Percentiles rank a stretch among this genome's conserved stretches.
Conservation (phyloP, 768 basidiomycete species). For the Agaricus sinodeliciosus region DNA sequence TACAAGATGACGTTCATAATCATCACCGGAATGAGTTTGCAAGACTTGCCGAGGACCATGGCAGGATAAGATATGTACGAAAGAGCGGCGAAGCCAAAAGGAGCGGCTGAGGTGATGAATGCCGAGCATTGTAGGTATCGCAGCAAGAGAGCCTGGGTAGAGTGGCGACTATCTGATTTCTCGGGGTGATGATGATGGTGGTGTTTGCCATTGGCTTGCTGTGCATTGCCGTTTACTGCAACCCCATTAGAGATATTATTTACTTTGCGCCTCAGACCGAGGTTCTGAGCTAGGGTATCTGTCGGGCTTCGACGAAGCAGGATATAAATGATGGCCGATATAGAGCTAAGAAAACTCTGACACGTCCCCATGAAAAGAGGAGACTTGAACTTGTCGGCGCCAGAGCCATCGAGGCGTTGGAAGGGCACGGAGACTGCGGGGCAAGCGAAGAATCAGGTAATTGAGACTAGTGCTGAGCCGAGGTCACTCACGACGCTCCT, state of each 20-base stretch:
- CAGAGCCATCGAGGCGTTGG: slow-evolving; percentile 53
- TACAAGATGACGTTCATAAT: slow-evolving; percentile 96
- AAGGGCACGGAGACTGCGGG: slow-evolving; percentile 77
- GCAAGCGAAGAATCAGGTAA: not conserved
- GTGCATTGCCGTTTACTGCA: slow-evolving; percentile 22
- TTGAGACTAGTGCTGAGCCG: not conserved
- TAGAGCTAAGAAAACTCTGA: slow-evolving; percentile 72
- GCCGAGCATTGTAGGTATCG: slow-evolving; percentile 79
- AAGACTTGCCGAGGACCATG: slow-evolving; percentile 98
- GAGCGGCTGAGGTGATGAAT: slow-evolving; percentile 86
- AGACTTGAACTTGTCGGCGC: slow-evolving; percentile 74
- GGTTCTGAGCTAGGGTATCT: slow-evolving; percentile 45
- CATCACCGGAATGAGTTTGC: slow-evolving; percentile 98
- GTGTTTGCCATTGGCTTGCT: slow-evolving; percentile 27
- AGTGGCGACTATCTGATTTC: slow-evolving; percentile 29
- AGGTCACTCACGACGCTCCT: slow-evolving; percentile 73
- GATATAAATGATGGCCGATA: slow-evolving; percentile 77
- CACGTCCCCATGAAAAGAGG: slow-evolving; percentile 80
- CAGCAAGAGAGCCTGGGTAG: slow-evolving; percentile 48
- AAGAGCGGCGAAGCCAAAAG: slow-evolving; percentile 93
- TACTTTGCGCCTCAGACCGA: slow-evolving; percentile 50
- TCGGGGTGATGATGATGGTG: slow-evolving; percentile 23
- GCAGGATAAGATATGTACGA: slow-evolving; percentile 97
- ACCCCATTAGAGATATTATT: slow-evolving; percentile 19
- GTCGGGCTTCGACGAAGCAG: slow-evolving; percentile 49